Percentiles rank a stretch among this genome's conserved stretches.
Conservation (phyloP, 192 early-diverging fungal genomes). For the Umbelopsis vinacea region DNA sequence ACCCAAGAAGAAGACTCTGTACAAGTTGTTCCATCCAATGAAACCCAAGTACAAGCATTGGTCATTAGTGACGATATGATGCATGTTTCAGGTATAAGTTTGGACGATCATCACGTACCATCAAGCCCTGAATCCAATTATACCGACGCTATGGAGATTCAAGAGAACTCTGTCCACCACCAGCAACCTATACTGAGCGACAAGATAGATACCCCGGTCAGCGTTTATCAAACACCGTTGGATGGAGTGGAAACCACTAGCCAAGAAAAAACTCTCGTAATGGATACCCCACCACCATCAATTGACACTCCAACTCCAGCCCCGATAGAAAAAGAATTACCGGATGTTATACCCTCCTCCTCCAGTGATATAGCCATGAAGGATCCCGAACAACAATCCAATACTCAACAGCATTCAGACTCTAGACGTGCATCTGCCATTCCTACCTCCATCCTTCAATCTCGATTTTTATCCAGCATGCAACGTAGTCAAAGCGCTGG, state of each 20-base stretch:
- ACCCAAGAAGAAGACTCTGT: background rate
- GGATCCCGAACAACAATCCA: constrained; percentile 2
- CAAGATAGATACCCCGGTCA: background rate
- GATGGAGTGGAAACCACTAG: background rate
- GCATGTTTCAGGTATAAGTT: background rate
- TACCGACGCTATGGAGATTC: background rate
- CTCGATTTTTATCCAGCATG: constrained; percentile 40
- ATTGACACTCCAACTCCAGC: background rate
- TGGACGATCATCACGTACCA: background rate
- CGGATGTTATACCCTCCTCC: constrained; percentile 22
- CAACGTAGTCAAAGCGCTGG: constrained; percentile 20
- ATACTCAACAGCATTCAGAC: background rate
- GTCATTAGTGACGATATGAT: background rate
- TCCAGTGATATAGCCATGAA: constrained; percentile 11
- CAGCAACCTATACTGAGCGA: background rate
- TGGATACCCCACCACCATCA: background rate
- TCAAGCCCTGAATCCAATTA: background rate
- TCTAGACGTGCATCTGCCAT: constrained; percentile 1
- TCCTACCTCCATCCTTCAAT: constrained; percentile 35
- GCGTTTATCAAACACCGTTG: background rate
- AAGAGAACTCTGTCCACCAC: background rate
- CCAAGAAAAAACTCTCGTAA: background rate
- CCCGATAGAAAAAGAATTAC: background rate
- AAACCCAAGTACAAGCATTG: background rate
- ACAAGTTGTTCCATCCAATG: constrained; percentile 3